phyloP scores from a whole-genome alignment of 257 asterid genomes.

The Salvia hispanica region DNA sequence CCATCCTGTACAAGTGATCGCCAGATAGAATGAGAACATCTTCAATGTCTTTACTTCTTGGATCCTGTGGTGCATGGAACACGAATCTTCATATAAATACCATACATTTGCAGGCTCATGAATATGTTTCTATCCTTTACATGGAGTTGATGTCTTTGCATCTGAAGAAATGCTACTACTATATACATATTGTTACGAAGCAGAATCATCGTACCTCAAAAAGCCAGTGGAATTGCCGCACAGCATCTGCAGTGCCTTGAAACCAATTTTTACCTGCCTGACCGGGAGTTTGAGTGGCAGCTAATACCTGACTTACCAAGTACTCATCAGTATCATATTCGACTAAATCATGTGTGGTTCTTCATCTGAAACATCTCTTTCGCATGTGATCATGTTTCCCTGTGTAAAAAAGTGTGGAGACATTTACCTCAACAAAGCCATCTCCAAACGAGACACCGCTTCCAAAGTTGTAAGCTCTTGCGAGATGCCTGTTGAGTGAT shows the following conservation, averaged over 20 bases:
- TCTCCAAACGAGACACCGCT: slow-evolving; percentile 82
- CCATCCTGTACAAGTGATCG: slow-evolving; percentile 98
- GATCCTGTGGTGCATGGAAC: slow-evolving; percentile 55
- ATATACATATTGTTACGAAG: not conserved
- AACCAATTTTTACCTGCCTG: slow-evolving; percentile 90
- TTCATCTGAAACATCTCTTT: not conserved
- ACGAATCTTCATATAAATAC: not conserved
- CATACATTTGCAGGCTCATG: not conserved
- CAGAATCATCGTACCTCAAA: slow-evolving; percentile 66
- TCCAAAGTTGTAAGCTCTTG: slow-evolving; percentile 82
- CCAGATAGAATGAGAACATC: slow-evolving; percentile 96
- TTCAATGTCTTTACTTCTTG: slow-evolving; percentile 91
- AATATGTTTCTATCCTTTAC: not conserved
- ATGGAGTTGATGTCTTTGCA: slow-evolving; percentile 6
- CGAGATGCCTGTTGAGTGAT: slow-evolving; percentile 90
- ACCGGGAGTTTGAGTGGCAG: slow-evolving; percentile 98
- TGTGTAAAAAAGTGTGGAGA: not conserved
- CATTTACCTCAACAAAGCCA: slow-evolving; percentile 86
- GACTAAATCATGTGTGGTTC: slow-evolving; percentile 5
- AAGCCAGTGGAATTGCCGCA: slow-evolving; percentile 95
- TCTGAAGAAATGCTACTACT: not conserved
- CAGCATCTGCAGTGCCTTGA: slow-evolving; percentile 98
- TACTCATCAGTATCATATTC: slow-evolving; percentile 21
- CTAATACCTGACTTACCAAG: slow-evolving; percentile 62
- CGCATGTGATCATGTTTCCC: too few species aligned